Conservation (phyloP, 169 alveolate species). For the Amoebophrya sp. region DNA sequence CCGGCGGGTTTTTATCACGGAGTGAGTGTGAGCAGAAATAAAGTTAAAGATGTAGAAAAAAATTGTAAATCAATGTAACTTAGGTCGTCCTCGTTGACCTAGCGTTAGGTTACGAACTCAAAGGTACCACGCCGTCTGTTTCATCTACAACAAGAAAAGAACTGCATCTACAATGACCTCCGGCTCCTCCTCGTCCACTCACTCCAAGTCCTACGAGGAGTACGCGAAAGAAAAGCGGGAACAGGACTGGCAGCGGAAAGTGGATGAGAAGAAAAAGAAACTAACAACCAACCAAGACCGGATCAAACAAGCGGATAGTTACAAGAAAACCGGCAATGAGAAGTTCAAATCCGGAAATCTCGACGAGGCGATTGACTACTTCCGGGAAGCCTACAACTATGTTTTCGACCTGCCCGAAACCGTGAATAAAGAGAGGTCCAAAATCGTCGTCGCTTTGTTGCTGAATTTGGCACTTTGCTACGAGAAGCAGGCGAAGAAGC, state of each 20-base stretch:
- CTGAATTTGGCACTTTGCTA: not conserved
- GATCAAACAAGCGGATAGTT: not conserved
- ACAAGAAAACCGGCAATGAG: not conserved
- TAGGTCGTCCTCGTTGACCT: no score
- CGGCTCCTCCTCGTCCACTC: no score
- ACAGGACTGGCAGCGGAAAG: not conserved
- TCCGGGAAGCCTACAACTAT: not conserved
- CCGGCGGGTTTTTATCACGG: no score
- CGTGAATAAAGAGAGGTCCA: not conserved
- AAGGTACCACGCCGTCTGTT: no score
- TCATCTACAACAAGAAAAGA: no score
- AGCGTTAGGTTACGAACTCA: no score
- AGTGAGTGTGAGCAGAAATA: no score
- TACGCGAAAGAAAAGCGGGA: not conserved
- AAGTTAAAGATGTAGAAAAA: no score
- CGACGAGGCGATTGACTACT: not conserved
- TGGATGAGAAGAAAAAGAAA: not conserved
- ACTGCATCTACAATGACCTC: no score
- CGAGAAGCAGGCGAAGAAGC: not conserved
- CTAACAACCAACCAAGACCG: not conserved
- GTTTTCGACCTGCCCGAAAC: not conserved
- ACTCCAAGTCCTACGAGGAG: not conserved
- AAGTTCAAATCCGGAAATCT: not conserved
- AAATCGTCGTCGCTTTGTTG: not conserved
- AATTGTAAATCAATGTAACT: no score